Evolutionary conservation across 345 rosid species (phyloP).

Genomic region (Bruguiera parviflora): DNA sequence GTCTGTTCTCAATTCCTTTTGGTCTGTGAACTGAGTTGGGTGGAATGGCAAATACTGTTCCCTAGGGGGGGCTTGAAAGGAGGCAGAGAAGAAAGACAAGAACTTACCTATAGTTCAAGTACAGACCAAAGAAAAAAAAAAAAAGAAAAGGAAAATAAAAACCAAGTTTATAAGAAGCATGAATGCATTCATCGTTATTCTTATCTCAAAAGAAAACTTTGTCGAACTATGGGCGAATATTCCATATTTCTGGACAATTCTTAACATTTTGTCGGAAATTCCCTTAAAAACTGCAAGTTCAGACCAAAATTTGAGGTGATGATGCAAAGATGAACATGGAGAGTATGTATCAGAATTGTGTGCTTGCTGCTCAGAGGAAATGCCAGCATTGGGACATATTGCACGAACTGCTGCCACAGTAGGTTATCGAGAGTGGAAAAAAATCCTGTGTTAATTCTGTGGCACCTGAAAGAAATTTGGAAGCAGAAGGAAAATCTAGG

Average conservation of each 20-base stretch:
- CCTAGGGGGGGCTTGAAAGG: too few species aligned
- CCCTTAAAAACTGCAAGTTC: not conserved
- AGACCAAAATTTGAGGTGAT: not conserved
- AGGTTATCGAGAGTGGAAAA: conserved; percentile 59
- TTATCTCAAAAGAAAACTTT: not conserved
- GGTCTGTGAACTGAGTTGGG: too few species aligned
- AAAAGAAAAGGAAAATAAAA: too few species aligned
- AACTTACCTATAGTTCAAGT: too few species aligned
- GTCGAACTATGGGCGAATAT: not conserved
- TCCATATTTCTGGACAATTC: not conserved
- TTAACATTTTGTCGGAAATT: not conserved
- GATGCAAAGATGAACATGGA: not conserved
- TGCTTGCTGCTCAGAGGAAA: conserved; percentile 95
- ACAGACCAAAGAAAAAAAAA: too few species aligned
- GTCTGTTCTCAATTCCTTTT: too few species aligned
- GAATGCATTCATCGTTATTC: too few species aligned
- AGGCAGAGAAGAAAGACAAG: too few species aligned
- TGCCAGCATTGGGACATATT: conserved; percentile 53
- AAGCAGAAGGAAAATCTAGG: conserved; percentile 73
- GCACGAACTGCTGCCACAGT: conserved; percentile 48
- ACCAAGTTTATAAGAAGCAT: too few species aligned
- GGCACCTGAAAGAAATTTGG: conserved; percentile 59
- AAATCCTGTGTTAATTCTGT: conserved; percentile 53
- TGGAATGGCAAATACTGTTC: too few species aligned
- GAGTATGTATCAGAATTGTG: conserved; percentile 6